Conservation (phyloP, 805 yeast species). For the Candida ponderosae region DNA sequence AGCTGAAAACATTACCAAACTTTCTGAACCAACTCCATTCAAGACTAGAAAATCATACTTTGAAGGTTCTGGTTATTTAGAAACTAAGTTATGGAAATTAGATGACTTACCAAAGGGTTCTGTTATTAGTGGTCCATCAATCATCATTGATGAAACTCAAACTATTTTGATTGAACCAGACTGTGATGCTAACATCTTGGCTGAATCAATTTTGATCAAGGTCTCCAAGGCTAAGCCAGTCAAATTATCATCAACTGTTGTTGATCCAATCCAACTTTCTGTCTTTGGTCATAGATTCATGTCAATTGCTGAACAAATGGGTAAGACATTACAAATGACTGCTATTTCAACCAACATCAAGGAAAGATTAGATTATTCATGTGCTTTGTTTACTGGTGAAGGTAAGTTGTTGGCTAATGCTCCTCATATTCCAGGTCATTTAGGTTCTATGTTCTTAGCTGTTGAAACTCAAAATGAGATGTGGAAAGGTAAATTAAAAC, state of each 20-base stretch:
- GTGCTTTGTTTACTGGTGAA: conserved; percentile 33
- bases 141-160: conserved; percentile 23
- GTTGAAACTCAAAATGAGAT: conserved; percentile 23
- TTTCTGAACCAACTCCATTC: neutral
- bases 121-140: conserved; percentile 23
- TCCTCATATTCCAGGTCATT: conserved; percentile 35
- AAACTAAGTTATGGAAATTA: conserved; percentile 9
- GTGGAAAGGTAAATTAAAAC: conserved; percentile 26
- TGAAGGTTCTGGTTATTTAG: conserved; percentile 10
- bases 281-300: conserved; percentile 34
- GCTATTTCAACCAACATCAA: conserved; percentile 32
- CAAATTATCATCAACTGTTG: conserved; percentile 26
- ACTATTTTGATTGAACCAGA: conserved; percentile 10
- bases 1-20: neutral
- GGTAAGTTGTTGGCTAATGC: conserved; percentile 34
- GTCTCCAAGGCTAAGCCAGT: conserved; percentile 36
- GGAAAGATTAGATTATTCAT: conserved; percentile 34
- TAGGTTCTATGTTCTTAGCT: conserved; percentile 32
- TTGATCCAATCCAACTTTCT: conserved; percentile 31
- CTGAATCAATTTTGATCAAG: conserved; percentile 1
- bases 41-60: neutral
- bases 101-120: conserved; percentile 16
- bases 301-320: conserved; percentile 39
- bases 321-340: conserved; percentile 30
- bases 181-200: conserved; percentile 12